Evolutionary conservation across 108 stramenopile species (phyloP).

Genomic region (Schizochytrium sp.): DNA sequence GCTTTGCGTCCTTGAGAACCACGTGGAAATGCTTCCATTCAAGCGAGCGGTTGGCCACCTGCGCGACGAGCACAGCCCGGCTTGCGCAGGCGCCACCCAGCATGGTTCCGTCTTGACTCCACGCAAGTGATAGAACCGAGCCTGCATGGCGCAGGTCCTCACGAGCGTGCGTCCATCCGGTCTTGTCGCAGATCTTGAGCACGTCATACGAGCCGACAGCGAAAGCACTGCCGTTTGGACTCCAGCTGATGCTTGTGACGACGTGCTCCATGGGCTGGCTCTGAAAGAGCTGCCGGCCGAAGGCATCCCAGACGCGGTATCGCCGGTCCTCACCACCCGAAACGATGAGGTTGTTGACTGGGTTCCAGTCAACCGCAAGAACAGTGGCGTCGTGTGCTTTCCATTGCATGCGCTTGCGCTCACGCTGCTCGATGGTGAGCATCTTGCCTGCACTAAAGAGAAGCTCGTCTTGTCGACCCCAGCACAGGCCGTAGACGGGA

Average conservation of each 20-base stretch:
- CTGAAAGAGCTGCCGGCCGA: slow-evolving; percentile 41
- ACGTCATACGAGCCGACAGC: slow-evolving; percentile 51
- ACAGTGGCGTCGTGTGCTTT: slow-evolving; percentile 51
- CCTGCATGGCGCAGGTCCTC: slow-evolving; percentile 33
- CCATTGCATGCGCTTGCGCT: slow-evolving; percentile 39
- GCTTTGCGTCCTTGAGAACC: neutral
- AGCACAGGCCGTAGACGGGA: slow-evolving; percentile 44
- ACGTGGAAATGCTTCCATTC: slow-evolving; percentile 38
- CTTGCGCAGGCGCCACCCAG: slow-evolving; percentile 43
- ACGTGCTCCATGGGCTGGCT: slow-evolving; percentile 42
- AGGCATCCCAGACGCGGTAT: slow-evolving; percentile 49
- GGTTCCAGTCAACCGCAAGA: slow-evolving; percentile 48
- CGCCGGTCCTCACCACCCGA: slow-evolving; percentile 56
- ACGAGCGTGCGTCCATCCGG: slow-evolving; percentile 50
- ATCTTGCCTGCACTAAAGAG: slow-evolving; percentile 8
- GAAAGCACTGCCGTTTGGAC: slow-evolving; percentile 47
- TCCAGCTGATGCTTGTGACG: slow-evolving; percentile 52
- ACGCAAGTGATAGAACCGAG: slow-evolving; percentile 38
- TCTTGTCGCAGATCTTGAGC: slow-evolving; percentile 53
- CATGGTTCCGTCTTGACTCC: slow-evolving; percentile 56
- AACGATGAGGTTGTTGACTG: slow-evolving; percentile 37
- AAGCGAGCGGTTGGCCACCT: slow-evolving; percentile 31
- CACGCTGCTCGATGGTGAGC: slow-evolving; percentile 22
- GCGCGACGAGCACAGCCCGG: slow-evolving; percentile 45
- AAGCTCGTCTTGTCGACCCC: slow-evolving; percentile 49